A percentile compares a stretch with the other conserved stretches of the same genome.
phyloP scores from a whole-genome alignment of 1,284 basidiomycete species.

The Malassezia nana region DNA sequence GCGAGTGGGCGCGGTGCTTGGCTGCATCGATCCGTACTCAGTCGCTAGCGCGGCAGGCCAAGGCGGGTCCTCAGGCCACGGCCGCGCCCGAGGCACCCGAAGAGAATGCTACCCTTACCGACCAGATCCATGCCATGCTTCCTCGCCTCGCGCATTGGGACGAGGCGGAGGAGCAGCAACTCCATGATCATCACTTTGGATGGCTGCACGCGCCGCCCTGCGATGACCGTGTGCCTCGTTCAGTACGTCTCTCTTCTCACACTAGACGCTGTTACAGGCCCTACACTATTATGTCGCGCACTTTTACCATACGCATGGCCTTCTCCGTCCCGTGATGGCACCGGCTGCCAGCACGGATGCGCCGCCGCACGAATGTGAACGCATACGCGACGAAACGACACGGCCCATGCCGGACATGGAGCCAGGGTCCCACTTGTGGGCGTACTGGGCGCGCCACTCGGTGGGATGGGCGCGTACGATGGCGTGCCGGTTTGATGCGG shows the following conservation, averaged over 20 bases:
- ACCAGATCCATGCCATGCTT: neutral
- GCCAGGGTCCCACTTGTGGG: constrained; percentile 1
- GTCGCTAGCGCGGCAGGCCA: neutral
- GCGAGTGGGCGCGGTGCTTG: constrained; percentile 6
- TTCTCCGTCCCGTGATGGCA: neutral
- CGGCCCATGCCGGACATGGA: constrained; percentile 4
- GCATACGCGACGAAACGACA: neutral
- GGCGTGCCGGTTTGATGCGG: constrained; percentile 1
- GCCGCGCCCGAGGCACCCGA: neutral
- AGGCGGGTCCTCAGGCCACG: neutral
- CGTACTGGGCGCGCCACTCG: constrained; percentile 10
- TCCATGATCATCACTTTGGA: neutral
- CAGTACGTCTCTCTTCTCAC: neutral
- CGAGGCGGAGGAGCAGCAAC: neutral
- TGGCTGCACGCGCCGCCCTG: neutral
- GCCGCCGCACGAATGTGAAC: neutral
- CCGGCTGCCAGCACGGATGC: neutral
- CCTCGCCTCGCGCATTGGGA: constrained; percentile 5
- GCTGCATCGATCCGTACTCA: neutral
- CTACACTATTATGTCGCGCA: constrained; percentile 14
- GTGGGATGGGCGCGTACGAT: constrained; percentile 5
- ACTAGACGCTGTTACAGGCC: neutral
- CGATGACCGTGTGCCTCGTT: neutral
- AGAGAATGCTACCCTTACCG: neutral
- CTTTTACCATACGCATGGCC: constrained; percentile 4